phyloP scores from a whole-genome alignment of 164 flowering plant genomes.

The Piper longum region DNA sequence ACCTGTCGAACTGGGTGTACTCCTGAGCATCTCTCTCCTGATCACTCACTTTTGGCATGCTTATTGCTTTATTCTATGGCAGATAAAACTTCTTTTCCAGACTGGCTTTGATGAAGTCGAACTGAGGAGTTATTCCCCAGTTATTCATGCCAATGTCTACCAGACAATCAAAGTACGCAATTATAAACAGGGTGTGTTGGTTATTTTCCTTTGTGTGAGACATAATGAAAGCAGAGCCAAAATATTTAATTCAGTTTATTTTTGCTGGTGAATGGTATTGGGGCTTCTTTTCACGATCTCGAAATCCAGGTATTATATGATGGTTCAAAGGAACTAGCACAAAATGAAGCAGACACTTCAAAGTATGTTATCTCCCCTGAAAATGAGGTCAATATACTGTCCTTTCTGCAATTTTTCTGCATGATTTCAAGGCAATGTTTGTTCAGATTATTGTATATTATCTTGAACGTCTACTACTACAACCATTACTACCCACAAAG shows the following conservation, averaged over 20 bases:
- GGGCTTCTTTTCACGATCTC: not conserved
- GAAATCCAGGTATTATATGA: conserved; percentile 63
- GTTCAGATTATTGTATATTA: too few relatives aligned
- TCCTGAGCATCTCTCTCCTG: too few relatives aligned
- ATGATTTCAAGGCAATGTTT: not conserved
- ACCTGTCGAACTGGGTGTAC: too few relatives aligned
- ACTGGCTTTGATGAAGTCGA: conserved; percentile 92
- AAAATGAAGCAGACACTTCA: conserved; percentile 44
- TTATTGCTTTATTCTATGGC: conserved; percentile 14
- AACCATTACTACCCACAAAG: not conserved
- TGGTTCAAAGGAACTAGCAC: conserved; percentile 78
- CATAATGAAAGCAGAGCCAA: conserved; percentile 8
- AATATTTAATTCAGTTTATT: not conserved
- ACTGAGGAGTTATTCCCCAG: conserved; percentile 70
- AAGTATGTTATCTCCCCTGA: conserved; percentile 65
- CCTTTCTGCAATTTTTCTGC: conserved; percentile 1
- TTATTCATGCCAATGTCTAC: conserved; percentile 93
- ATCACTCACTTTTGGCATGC: not conserved
- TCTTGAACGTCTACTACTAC: not conserved
- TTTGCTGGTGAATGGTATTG: conserved; percentile 2
- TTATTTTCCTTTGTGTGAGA: conserved; percentile 44
- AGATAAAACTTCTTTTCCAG: conserved; percentile 95
- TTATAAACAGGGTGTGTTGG: conserved; percentile 84
- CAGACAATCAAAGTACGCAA: conserved; percentile 99
- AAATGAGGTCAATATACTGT: conserved; percentile 46